A percentile compares a stretch with the other conserved stretches of the same genome.
These are phyloP conservation scores for Citrullus mucosospermus DNA, from an alignment of 306 rosid species.

Conservation along the genomic window DNA sequence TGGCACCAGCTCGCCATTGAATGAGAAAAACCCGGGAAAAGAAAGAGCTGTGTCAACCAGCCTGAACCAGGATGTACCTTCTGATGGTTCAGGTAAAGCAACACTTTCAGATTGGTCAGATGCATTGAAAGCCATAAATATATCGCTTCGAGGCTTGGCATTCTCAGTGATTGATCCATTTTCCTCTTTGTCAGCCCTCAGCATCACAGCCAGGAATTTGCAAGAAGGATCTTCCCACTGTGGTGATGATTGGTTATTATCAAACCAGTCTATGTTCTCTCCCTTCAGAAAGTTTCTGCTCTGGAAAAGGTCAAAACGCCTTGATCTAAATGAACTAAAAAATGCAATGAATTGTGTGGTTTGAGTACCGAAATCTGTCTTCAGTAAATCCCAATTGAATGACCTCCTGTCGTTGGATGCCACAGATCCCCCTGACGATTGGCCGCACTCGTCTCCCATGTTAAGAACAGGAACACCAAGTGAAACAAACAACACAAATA, in stretches of 20 bases:
- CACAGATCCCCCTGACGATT: slow-evolving; percentile 53
- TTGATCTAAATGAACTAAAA: slow-evolving; percentile 48
- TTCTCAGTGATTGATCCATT: slow-evolving; percentile 14
- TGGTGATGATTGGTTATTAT: slow-evolving; percentile 45
- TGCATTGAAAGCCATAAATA: slow-evolving; percentile 61
- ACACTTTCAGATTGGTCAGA: slow-evolving; percentile 43
- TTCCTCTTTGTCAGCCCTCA: slow-evolving; percentile 37
- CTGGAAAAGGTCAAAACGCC: slow-evolving; percentile 57
- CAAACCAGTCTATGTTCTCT: slow-evolving; percentile 69
- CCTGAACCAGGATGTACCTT: slow-evolving; percentile 50
- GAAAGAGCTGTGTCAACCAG: slow-evolving; percentile 79
- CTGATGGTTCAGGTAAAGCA: slow-evolving; percentile 39
- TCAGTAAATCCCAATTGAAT: slow-evolving; percentile 50
- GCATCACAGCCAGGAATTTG: slow-evolving; percentile 69
- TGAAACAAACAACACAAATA: slow-evolving; percentile 57
- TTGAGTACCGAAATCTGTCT: slow-evolving; percentile 61
- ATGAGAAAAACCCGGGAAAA: slow-evolving; percentile 65
- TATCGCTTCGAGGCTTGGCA: slow-evolving; percentile 29
- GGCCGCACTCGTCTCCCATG: slow-evolving; percentile 96
- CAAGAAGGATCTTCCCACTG: slow-evolving; percentile 62
- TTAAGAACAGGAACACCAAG: slow-evolving; percentile 84
- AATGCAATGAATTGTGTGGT: slow-evolving; percentile 46
- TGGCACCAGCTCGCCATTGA: slow-evolving; percentile 35
- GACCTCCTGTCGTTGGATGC: slow-evolving; percentile 34
- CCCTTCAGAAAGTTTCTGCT: slow-evolving; percentile 45